phyloP scores from a whole-genome alignment of 179 eudicot species.

The Pouteria campechiana region DNA sequence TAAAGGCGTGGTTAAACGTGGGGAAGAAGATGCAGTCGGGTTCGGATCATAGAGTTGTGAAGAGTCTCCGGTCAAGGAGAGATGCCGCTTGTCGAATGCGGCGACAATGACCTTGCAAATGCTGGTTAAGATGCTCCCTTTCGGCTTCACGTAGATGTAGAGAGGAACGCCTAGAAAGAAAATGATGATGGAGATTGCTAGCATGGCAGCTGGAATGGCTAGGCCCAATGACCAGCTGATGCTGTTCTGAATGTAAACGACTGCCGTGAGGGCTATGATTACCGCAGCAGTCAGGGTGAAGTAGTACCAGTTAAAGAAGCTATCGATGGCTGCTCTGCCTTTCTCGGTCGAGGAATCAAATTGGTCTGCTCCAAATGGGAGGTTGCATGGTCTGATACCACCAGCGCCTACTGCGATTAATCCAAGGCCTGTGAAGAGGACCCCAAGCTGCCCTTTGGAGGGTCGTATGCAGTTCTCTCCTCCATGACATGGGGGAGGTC shows the following conservation, averaged over 20 bases:
- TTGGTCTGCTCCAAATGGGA: conserved; percentile 86
- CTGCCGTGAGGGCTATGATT: conserved; percentile 25
- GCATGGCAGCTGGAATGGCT: conserved; percentile 20
- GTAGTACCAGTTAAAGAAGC: conserved; percentile 88
- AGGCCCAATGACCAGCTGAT: conserved; percentile 35
- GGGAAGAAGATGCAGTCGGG: too few species aligned
- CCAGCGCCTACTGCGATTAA: conserved; percentile 50
- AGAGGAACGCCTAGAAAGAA: conserved; percentile 20
- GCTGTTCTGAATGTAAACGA: conserved; percentile 33
- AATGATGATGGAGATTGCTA: conserved; percentile 11
- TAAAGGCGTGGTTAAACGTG: too few species aligned
- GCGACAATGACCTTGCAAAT: conserved; percentile 20
- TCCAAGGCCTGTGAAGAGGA: conserved; percentile 29
- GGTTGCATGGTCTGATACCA: conserved; percentile 69
- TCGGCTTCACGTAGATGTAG: conserved; percentile 17
- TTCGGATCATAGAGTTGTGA: too few species aligned
- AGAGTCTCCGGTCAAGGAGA: neutral
- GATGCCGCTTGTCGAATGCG: conserved; percentile 16
- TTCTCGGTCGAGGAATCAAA: conserved; percentile 64
- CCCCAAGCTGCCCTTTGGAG: conserved; percentile 37
- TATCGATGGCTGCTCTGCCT: conserved; percentile 53
- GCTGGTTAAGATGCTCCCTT: conserved; percentile 25
- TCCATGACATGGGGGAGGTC: conserved; percentile 48
- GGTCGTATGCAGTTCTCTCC: conserved; percentile 30
- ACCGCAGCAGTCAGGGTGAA: conserved; percentile 33